Base-by-base conservation (phyloP, 371 early-diverging fungal genomes). In the Choanephora cucurbitarum region DNA sequence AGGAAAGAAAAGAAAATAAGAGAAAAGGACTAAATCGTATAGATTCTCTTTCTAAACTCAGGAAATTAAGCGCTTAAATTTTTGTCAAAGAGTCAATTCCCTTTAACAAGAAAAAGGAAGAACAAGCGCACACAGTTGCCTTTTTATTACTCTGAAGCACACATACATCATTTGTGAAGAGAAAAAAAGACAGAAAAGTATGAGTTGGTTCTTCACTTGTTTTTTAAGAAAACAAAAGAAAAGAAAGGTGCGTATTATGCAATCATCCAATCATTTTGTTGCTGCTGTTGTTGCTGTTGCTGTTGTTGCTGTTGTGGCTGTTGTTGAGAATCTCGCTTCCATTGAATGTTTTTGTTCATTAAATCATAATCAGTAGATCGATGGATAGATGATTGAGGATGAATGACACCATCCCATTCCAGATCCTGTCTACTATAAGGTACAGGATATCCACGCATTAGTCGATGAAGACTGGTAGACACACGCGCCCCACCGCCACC, bases 391-490 rank as follows among this genome's bases (percentile, higher is more conserved):
- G 67, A 49, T 19, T 54, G 52, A 21, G 52, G 57, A 46, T 61
- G 67, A 40, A 50, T 46, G 0, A 73, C 63, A 24, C 78, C 78
- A 43, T 78, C 78, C 75, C 75, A 78, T 58, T 78, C 78, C n/a
- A 78, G 31, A 60, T 78, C 78, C 37, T 72, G 78, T 44, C 74
- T 49, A 18, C 49, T 55, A 40, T 69, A 64, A 3, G 60, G 59
- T 14, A 64, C 52, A 44, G 65, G 46, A 44, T 73, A 61, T 3
- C 78, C 75, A 13, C 78, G 64, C 49, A 74, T 66, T 0, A 72
- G 57, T 33, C 78, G 62, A 62, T 78, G 78, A 11, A 78, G 54
- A 40, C 69, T 70, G 5, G 73, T 50, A 32, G 40, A 6, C 5
- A 13, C 2, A 21, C 34, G 18, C 17, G 23, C 9, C 21, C 40